Percentiles rank a stretch among this genome's conserved stretches.
phyloP scores from a whole-genome alignment of 78 protist species.

The Pigoraptor vietnamica region DNA sequence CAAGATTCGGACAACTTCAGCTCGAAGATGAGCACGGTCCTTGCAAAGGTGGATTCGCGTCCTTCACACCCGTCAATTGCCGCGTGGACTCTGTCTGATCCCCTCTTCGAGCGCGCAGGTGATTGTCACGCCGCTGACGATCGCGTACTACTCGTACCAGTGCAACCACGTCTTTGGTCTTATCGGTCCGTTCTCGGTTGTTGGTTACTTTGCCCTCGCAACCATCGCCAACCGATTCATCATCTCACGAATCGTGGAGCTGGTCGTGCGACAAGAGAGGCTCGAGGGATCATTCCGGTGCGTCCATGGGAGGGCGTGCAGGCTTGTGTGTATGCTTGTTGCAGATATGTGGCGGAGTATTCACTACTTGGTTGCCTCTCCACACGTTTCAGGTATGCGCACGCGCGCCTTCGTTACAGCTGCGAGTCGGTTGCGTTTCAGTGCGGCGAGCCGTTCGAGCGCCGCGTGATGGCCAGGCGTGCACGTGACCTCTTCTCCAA shows the following conservation, averaged over 20 bases:
- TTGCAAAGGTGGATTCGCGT: background rate
- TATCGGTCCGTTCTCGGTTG: background rate
- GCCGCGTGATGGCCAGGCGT: background rate
- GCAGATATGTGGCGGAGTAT: too few species aligned
- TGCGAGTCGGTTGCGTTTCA: background rate
- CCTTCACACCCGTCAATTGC: background rate
- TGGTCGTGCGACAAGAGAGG: background rate
- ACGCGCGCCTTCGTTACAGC: background rate
- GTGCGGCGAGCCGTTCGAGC: background rate
- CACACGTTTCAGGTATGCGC: background rate
- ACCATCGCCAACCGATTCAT: background rate
- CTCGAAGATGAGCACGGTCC: background rate
- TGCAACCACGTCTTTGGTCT: background rate
- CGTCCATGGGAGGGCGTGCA: background rate
- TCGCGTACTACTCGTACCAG: background rate
- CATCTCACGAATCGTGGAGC: background rate
- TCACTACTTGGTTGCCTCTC: too few species aligned
- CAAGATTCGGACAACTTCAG: background rate
- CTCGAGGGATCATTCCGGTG: background rate
- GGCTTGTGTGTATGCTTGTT: too few species aligned
- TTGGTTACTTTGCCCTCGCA: background rate
- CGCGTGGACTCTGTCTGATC: background rate
- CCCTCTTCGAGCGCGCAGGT: background rate
- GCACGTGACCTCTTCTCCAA: background rate
- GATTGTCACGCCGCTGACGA: background rate